Percentiles rank a stretch among this genome's conserved stretches.
Conservation (phyloP, 495 filamentous ascomycete genomes). For the Baudoinia panamericana region DNA sequence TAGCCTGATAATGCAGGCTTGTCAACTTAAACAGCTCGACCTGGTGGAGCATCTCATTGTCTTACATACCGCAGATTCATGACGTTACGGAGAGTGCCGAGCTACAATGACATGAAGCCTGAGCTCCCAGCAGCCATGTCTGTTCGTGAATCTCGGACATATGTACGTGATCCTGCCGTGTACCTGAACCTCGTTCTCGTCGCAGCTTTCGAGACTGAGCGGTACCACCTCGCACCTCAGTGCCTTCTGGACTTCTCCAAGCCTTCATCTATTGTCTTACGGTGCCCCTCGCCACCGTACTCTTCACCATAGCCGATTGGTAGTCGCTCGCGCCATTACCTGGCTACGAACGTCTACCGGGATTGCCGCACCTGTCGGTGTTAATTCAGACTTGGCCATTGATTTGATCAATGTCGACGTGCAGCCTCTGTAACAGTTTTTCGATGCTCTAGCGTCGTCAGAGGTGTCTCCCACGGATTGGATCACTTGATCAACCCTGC, state of each 20-base stretch:
- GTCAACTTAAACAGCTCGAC: slow-evolving; percentile 1
- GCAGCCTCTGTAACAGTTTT: background rate
- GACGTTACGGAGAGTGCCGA: slow-evolving; percentile 5
- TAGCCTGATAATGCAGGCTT: slow-evolving; percentile 2
- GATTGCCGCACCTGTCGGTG: background rate
- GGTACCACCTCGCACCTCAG: too few relatives aligned
- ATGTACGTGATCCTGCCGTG: too few relatives aligned
- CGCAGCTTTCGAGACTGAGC: too few relatives aligned
- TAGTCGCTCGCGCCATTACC: slow-evolving; percentile 3
- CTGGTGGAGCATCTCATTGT: slow-evolving; percentile 6
- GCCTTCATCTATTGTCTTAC: too few relatives aligned
- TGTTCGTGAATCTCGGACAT: too few relatives aligned
- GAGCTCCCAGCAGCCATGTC: background rate
- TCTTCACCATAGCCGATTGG: too few relatives aligned
- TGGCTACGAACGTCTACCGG: background rate
- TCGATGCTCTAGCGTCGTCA: background rate
- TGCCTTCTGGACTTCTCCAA: too few relatives aligned
- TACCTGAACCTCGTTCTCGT: too few relatives aligned
- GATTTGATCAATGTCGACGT: slow-evolving; percentile 4
- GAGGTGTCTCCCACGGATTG: background rate
- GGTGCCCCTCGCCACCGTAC: too few relatives aligned
- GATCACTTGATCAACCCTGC: background rate
- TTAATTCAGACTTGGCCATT: background rate
- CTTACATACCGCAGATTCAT: background rate
- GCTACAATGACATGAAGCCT: background rate